These are phyloP conservation scores for Hypoxylon crocopeplum DNA, from an alignment of 495 filamentous ascomycete species.

Conservation along the genomic window DNA sequence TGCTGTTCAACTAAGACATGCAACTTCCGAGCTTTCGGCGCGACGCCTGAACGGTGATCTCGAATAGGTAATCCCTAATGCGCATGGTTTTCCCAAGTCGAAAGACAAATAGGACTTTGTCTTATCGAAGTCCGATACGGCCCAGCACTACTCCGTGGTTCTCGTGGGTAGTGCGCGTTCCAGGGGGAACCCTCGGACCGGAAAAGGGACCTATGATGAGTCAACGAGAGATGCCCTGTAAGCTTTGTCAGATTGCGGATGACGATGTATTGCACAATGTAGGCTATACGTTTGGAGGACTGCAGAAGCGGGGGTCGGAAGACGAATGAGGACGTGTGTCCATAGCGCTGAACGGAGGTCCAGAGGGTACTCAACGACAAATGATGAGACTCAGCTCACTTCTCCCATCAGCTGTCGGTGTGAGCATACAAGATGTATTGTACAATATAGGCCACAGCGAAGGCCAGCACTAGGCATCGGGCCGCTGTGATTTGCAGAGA, in stretches of 20 bases:
- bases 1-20: constrained; percentile 23
- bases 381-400: constrained; percentile 15
- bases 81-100: not conserved
- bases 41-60: not conserved
- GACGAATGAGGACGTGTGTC: constrained; percentile 9
- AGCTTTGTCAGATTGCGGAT: constrained; percentile 34
- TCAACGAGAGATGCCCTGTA: constrained; percentile 13
- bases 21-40: constrained; percentile 23
- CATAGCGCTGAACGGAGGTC: not conserved
- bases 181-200: not conserved
- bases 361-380: not conserved
- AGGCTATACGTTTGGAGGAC: not conserved
- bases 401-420: constrained; percentile 14
- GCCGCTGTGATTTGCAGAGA: constrained; percentile 26
- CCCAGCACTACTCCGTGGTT: constrained; percentile 11
- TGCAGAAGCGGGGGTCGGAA: constrained; percentile 7
- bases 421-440: not conserved
- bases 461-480: constrained; percentile 21
- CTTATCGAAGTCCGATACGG: constrained; percentile 27
- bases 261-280: constrained; percentile 13
- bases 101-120: constrained; percentile 30
- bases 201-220: constrained; percentile 12
- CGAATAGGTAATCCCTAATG: constrained; percentile 4
- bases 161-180: constrained; percentile 3
- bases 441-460: not conserved